Evolutionary conservation across 2,329 filamentous ascomycete species (phyloP).

Genomic region (Fusarium sp.): DNA sequence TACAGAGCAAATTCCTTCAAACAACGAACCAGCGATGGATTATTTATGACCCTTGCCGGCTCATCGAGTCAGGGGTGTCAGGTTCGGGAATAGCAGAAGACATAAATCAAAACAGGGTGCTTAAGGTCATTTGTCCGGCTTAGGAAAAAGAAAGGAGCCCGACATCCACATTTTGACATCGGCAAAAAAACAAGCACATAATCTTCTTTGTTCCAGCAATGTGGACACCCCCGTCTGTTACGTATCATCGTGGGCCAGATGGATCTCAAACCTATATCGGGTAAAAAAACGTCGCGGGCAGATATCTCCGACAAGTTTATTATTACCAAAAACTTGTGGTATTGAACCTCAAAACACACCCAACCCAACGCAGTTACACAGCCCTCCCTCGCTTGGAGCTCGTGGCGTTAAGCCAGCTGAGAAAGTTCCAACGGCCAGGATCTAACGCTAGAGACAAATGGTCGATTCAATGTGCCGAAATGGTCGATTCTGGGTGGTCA

Average conservation of each 20-base stretch:
- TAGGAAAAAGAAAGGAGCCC: slow-evolving; percentile 15
- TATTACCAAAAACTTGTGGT: background rate
- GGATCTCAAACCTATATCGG: slow-evolving; percentile 5
- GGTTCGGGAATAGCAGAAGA: slow-evolving; percentile 39
- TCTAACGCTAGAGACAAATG: slow-evolving; percentile 36
- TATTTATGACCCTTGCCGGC: slow-evolving; percentile 22
- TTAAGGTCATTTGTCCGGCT: background rate
- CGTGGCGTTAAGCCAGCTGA: slow-evolving; percentile 19
- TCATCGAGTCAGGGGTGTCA: slow-evolving; percentile 35
- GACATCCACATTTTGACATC: slow-evolving; percentile 15
- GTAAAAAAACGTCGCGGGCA: slow-evolving; percentile 14
- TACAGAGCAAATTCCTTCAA: slow-evolving; percentile 11
- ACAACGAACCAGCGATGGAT: slow-evolving; percentile 25
- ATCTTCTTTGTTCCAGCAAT: slow-evolving; percentile 12
- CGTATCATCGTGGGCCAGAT: background rate
- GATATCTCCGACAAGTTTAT: slow-evolving; percentile 22
- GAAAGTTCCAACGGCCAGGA: slow-evolving; percentile 35
- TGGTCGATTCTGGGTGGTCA: slow-evolving; percentile 9
- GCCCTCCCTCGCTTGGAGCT: slow-evolving; percentile 25
- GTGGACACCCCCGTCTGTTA: background rate
- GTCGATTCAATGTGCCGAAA: slow-evolving; percentile 25
- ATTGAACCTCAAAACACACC: background rate
- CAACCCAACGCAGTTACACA: slow-evolving; percentile 15
- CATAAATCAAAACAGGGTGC: slow-evolving; percentile 5
- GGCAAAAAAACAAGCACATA: slow-evolving; percentile 8